Percentiles rank a stretch among this genome's conserved stretches.
These are phyloP conservation scores for Debaryomyces udenii DNA, from an alignment of 1,139 yeast genomes.

Conservation along the genomic window DNA sequence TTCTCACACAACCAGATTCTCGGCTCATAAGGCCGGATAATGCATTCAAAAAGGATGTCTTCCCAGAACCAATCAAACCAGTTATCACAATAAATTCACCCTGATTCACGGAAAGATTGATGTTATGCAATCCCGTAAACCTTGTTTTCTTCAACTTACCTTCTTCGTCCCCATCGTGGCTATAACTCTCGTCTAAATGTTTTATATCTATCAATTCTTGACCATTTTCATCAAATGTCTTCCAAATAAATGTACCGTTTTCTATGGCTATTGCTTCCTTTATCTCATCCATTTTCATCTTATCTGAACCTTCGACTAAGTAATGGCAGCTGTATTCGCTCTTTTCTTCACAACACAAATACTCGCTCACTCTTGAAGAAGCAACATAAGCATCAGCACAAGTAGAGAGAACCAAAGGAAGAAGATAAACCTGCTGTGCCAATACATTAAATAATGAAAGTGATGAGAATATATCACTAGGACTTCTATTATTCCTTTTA, in stretches of 20 bases:
- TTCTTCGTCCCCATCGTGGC: slow-evolving; percentile 8
- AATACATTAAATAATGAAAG: slow-evolving; percentile 71
- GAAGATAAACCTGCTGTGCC: slow-evolving; percentile 53
- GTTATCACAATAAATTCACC: slow-evolving; percentile 73
- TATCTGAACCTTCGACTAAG: slow-evolving; percentile 17
- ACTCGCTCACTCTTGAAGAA: slow-evolving; percentile 57
- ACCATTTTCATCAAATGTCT: slow-evolving; percentile 37
- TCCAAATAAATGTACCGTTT: slow-evolving; percentile 73
- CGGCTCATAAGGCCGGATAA: slow-evolving; percentile 60
- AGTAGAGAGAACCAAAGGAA: slow-evolving; percentile 72
- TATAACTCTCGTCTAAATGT: slow-evolving; percentile 10
- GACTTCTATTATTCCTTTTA: slow-evolving; percentile 45
- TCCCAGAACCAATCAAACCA: slow-evolving; percentile 76
- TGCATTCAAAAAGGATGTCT: slow-evolving; percentile 63
- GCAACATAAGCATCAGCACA: slow-evolving; percentile 75
- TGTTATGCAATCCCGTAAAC: slow-evolving; percentile 17
- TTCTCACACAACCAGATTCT: slow-evolving; percentile 39
- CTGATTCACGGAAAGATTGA: slow-evolving; percentile 26
- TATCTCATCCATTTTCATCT: slow-evolving; percentile 22
- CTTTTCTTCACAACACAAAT: slow-evolving; percentile 40
- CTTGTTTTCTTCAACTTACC: slow-evolving; percentile 12
- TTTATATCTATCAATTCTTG: slow-evolving; percentile 15
- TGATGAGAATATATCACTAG: slow-evolving; percentile 81
- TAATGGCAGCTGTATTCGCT: slow-evolving; percentile 24
- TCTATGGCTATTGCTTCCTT: slow-evolving; percentile 47